These are phyloP conservation scores for Sphagnum magellanicum DNA, from an alignment of 228 moss, liverwort and hornwort species.

Conservation along the genomic window DNA sequence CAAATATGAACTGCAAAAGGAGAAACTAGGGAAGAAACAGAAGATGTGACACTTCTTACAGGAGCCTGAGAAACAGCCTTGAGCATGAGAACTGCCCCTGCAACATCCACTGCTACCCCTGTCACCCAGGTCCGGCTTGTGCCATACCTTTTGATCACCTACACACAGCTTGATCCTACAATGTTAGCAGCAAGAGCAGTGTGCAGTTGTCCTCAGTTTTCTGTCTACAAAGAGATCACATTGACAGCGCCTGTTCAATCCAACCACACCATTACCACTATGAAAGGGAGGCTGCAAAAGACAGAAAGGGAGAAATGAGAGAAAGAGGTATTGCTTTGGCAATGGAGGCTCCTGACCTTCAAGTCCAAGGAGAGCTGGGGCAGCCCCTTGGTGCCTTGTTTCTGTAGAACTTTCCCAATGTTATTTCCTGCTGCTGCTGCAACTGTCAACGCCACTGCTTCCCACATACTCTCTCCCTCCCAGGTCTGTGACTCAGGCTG, in stretches of 20 bases:
- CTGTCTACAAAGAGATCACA: not conserved
- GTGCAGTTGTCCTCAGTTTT: not conserved
- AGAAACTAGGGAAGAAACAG: conserved; percentile 18
- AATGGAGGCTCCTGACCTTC: conserved; percentile 38
- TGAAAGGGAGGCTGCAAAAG: not conserved
- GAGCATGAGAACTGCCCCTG: conserved; percentile 84
- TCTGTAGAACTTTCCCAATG: conserved; percentile 92
- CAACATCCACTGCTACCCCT: conserved; percentile 76
- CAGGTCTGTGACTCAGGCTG: too few species aligned
- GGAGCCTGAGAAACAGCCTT: conserved; percentile 97
- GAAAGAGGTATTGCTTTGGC: not conserved
- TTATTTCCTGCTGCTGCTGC: conserved; percentile 95
- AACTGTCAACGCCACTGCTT: conserved; percentile 84
- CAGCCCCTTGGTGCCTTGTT: conserved; percentile 95
- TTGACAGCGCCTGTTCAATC: not conserved
- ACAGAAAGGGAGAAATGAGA: not conserved
- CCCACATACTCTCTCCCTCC: conserved; percentile 48
- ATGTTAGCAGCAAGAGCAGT: not conserved
- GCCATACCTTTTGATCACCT: conserved; percentile 81
- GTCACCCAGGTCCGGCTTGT: conserved; percentile 80
- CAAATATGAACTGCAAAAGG: not conserved
- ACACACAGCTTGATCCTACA: conserved; percentile 1
- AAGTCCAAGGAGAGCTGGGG: conserved; percentile 77
- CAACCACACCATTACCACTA: not conserved
- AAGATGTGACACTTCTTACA: conserved; percentile 58